Base-by-base conservation (phyloP, 2,329 filamentous ascomycete species). In the Fusarium newnesense region DNA sequence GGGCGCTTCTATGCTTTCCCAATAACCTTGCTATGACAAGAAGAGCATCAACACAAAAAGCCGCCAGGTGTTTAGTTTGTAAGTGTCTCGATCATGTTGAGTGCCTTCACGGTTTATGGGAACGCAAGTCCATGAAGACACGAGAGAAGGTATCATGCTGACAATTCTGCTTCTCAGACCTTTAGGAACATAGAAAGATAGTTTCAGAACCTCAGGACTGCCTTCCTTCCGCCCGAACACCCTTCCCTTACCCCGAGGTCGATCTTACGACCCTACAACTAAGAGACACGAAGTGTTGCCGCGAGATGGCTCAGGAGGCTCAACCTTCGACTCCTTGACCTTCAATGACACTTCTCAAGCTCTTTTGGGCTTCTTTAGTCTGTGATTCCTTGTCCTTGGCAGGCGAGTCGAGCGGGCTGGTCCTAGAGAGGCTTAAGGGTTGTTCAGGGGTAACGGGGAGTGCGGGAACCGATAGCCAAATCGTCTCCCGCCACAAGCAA, bases 1-100 rank as follows among this genome's bases (percentile, higher is more conserved):
- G 7, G 21, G 19, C 30, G 40, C 10, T 15, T 26, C n/a, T 5
- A 19, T 18, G 5, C 13, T 34, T 47, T 36, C 4, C 5, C 2
- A 5, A n/a, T 7, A 13, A 10, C 4, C 3, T 6, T n/a, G n/a
- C 19, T 6, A 13, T 8, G 3, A 42, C 11, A 5, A 15, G 1
- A 13, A 18, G 10, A 19, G 10, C 8, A 46, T 58, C 3, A 5
- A 37, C 8, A 7, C 16, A 21, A 36, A n/a, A 26, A 2, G 11
- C 15, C 15, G 19, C 32, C 15, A 5, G n/a, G 24, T 2, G 9
- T 7, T 12, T 26, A 18, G 24, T 36, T 36, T 15, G 11, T 58
- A 6, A 50, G 42, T 37, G 9, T 28, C 34, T 49, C 32, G 13
- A 6, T 49, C 24, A 8, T 19, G 28, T 28, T 13, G 21, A 30